phyloP scores from a whole-genome alignment of 495 filamentous ascomycete species.

The Penicillium tannophilum region DNA sequence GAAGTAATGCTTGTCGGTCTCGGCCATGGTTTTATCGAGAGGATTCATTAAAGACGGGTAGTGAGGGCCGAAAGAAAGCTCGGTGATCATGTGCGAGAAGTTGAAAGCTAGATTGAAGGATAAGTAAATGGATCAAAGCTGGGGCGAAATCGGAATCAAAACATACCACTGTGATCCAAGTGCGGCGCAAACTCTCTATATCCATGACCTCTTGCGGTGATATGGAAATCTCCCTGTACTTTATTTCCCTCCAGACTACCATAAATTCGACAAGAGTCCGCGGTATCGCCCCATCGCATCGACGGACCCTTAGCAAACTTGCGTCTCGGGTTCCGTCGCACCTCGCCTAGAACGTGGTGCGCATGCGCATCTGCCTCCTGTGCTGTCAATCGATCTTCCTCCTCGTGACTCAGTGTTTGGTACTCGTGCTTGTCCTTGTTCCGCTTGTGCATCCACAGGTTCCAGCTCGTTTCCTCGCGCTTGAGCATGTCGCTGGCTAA shows the following conservation, averaged over 20 bases:
- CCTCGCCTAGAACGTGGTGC: slow-evolving; percentile 53
- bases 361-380: slow-evolving; percentile 57
- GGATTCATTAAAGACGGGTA: slow-evolving; percentile 94
- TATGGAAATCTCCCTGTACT: slow-evolving; percentile 98
- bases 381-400: slow-evolving; percentile 37
- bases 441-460: slow-evolving; percentile 76
- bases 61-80: slow-evolving; percentile 94
- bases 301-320: slow-evolving; percentile 73
- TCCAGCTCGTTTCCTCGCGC: slow-evolving; percentile 78
- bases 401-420: slow-evolving; percentile 51
- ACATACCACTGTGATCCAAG: slow-evolving; percentile 79
- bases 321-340: slow-evolving; percentile 38
- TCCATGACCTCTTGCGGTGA: slow-evolving; percentile 93
- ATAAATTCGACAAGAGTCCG: slow-evolving; percentile 80
- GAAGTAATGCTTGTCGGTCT: slow-evolving; percentile 77
- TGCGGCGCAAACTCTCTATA: slow-evolving; percentile 80
- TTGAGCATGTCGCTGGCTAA: slow-evolving; percentile 74
- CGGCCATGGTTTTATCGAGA: slow-evolving; percentile 84
- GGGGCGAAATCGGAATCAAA: slow-evolving; percentile 6
- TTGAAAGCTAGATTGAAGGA: slow-evolving; percentile 70
- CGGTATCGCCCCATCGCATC: slow-evolving; percentile 53
- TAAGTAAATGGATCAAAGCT: not conserved
- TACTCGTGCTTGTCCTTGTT: slow-evolving; percentile 64
- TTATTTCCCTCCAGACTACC: slow-evolving; percentile 91
- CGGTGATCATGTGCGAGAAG: slow-evolving; percentile 95